Conservation (phyloP, 306 rosid genomes). For the Cicer bijugum region DNA sequence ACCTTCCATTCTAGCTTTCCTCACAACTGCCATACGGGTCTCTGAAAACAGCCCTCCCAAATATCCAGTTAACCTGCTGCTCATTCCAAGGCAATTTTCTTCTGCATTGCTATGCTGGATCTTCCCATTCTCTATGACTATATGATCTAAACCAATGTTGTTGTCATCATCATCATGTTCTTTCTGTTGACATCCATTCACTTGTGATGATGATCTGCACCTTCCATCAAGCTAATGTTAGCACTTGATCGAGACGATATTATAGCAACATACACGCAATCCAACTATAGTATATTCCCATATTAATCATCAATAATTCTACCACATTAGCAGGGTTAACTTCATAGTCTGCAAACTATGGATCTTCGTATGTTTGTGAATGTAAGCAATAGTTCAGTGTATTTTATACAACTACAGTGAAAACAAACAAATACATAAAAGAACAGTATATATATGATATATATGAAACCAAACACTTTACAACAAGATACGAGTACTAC, state of each 20-base stretch:
- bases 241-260: constrained; percentile 22
- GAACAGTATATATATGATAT: too few species aligned
- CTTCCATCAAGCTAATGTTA: constrained; percentile 22
- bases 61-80: constrained; percentile 46
- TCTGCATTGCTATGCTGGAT: constrained; percentile 35
- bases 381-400: too few species aligned
- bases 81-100: constrained; percentile 38
- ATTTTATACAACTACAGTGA: too few species aligned
- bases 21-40: constrained; percentile 46
- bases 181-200: constrained; percentile 41
- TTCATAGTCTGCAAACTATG: too few species aligned
- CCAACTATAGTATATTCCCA: constrained; percentile 27
- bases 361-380: too few species aligned
- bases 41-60: constrained; percentile 61
- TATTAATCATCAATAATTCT: background rate
- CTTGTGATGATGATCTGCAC: constrained; percentile 57
- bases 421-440: too few species aligned
- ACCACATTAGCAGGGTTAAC: background rate
- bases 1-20: constrained; percentile 45
- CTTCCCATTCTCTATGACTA: constrained; percentile 60
- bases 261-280: constrained; percentile 22
- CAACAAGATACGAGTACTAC: too few species aligned
- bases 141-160: constrained; percentile 43
- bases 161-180: constrained; percentile 45
- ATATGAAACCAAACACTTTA: too few species aligned